Base-by-base conservation (phyloP, 768 basidiomycete species). In the Psilocybe cyanescens region DNA sequence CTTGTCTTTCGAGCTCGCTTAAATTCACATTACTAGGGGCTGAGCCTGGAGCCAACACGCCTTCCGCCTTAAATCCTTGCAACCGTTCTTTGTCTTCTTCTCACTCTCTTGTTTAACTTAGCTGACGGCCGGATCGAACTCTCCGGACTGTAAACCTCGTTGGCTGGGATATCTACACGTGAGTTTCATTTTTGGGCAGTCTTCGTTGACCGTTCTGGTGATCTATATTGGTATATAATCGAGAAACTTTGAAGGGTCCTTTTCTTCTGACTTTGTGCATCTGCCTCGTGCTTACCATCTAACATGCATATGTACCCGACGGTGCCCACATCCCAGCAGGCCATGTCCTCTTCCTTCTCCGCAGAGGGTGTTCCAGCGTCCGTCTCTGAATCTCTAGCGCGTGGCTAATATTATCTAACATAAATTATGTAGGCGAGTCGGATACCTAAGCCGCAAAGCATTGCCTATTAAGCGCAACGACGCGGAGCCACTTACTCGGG, bases 391-490 rank as follows among this genome's bases (percentile, higher is more conserved):
- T 57, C 39, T 41, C 19, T 33, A 51, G 47, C 31, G 9, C 28
- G 54, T n/a, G 56, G 55, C 58, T 59, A 48, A 48, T 58, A 19
- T 57, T 44, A 55, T 67, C 57, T 65, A 45, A 61, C 59, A 47
- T 53, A 54, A 55, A 29, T 57, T 66, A 52, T 54, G 54, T 50
- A 62, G 56, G 65, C 84, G 83, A 65, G 81, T 83, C 62, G 85
- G 85, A 45, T 85, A 87, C 71, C 81, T 87, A 68, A 87, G 82
- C 71, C 82, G 84, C 67, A 89, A 88, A 73, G 87, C 88, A 37
- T 78, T 91, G 60, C 89, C 91, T 55, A 92, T 92, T 75, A 92
- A 92, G 76, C 86, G 89, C 67, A 85, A 83, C 68, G 92, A 94
- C 71, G 92, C 90, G 11, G 91, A 93, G 68, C 89, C 91, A 56